Evolutionary conservation across 768 basidiomycete species (phyloP), one percentile per base, ranked within the genome.

Genomic region (Mycena vulgaris): DNA sequence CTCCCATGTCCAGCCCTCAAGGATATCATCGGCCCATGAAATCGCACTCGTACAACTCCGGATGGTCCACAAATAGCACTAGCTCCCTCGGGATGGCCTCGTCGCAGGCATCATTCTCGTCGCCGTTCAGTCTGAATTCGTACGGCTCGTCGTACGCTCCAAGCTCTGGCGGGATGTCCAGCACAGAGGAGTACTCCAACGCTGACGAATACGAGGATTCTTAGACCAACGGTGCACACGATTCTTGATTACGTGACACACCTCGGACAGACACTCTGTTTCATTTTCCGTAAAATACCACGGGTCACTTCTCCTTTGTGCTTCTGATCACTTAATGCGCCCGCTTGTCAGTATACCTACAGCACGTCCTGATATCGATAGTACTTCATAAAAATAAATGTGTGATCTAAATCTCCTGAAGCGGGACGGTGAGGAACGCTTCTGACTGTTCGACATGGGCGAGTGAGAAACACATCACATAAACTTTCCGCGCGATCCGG

Each of bases 171-270:
- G 74, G 83, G 17, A 74, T 84, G 55, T 81, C 85, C 25, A 83
- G 82, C 62, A 80, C 85, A 61, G 86, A 85, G 51, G 85, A 85
- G 33, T 85, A 83, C 74, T 78, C 83, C 19, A 80, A 78, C 39
- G 63, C 67, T 49, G 72, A 73, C 52, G 85, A 87, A 60, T 87
- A 80, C 72, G 81, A 77, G 23, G 84, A 85, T 37, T 76, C 83
- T 68, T 85, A 79, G 75, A 70, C 61, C 56, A 64, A 11, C 28
- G 33, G 40, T n/a, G n/a, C 48, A 40, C 14, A 33, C 40, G 28
- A 31, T 59, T 52, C 56, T 60, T 62, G 56, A 68, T 72, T 68
- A 28, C 42, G 55, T 33, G 40, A 33, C 51, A 14, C 33, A 64
- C 66, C 37, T 63, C 56, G 56, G 61, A 67, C 61, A 31, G 37